phyloP scores from a whole-genome alignment of 768 basidiomycete species.

The Erythrobasidium yunnanense region DNA sequence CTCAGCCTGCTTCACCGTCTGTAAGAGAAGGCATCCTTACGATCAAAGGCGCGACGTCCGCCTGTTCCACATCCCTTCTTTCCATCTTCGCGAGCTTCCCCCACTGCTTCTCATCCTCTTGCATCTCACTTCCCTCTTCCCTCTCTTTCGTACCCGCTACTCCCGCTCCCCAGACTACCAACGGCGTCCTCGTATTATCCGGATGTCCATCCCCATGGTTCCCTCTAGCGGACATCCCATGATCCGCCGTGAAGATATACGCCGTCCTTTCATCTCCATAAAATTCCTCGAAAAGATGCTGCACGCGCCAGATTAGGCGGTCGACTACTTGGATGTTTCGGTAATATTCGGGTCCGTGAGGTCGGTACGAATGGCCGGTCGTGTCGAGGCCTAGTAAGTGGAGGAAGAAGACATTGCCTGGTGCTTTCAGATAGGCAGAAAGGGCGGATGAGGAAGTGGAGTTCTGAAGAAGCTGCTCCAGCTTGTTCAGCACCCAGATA shows the following conservation, averaged over 20 bases:
- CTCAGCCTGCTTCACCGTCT: neutral
- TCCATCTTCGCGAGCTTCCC: slow-evolving; percentile 44
- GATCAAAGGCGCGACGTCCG: slow-evolving; percentile 70
- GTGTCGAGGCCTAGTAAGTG: slow-evolving; percentile 76
- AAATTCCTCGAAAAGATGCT: slow-evolving; percentile 54
- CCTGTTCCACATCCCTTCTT: slow-evolving; percentile 69
- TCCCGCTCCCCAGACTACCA: slow-evolving; percentile 71
- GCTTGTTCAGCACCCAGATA: slow-evolving; percentile 63
- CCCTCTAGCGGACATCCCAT: slow-evolving; percentile 78
- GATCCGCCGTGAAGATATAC: slow-evolving; percentile 75
- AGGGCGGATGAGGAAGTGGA: slow-evolving; percentile 51
- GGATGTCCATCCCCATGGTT: slow-evolving; percentile 87
- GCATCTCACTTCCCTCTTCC: neutral
- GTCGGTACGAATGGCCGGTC: slow-evolving; percentile 74
- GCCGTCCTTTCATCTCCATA: slow-evolving; percentile 59
- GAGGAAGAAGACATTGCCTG: slow-evolving; percentile 65
- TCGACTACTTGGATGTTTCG: slow-evolving; percentile 71
- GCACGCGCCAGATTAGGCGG: slow-evolving; percentile 56
- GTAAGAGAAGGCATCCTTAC: slow-evolving; percentile 30
- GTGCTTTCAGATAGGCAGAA: slow-evolving; percentile 49
- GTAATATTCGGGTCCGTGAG: slow-evolving; percentile 79
- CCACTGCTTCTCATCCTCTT: slow-evolving; percentile 58
- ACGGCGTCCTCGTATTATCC: slow-evolving; percentile 74
- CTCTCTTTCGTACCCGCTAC: slow-evolving; percentile 42
- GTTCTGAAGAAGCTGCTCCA: slow-evolving; percentile 55